Evolutionary conservation across 768 basidiomycete species (phyloP).

Genomic region (Tulasnella sp.): DNA sequence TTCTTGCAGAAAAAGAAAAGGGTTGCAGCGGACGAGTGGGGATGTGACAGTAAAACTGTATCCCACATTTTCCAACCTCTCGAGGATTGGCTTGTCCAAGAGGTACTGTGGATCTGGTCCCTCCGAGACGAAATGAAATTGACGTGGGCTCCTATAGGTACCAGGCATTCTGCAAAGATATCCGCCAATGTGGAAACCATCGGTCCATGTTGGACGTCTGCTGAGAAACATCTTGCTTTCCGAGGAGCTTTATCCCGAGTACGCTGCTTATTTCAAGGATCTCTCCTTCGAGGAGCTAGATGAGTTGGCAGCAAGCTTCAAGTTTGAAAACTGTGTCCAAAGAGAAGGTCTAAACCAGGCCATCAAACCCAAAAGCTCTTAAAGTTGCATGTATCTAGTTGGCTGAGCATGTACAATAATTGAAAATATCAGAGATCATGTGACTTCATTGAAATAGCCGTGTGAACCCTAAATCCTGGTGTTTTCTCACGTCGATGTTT

Average conservation of each 20-base stretch:
- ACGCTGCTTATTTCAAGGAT: constrained; percentile 27
- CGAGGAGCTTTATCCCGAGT: constrained; percentile 26
- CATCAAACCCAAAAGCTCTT: constrained; percentile 8
- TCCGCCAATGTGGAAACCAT: constrained; percentile 28
- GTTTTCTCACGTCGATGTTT: no score
- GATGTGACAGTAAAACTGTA: constrained; percentile 27
- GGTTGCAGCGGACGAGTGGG: constrained; percentile 32
- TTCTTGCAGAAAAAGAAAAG: constrained; percentile 32
- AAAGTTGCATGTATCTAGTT: not conserved
- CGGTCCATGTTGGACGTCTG: constrained; percentile 22
- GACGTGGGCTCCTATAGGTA: constrained; percentile 9
- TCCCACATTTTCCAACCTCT: constrained; percentile 25
- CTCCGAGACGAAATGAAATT: not conserved
- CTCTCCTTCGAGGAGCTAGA: constrained; percentile 29
- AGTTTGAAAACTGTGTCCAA: constrained; percentile 32
- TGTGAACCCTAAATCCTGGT: no score
- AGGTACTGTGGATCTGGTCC: constrained; percentile 1
- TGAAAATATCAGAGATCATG: no score
- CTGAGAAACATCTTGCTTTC: constrained; percentile 29
- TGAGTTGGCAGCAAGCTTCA: constrained; percentile 31
- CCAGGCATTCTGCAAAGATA: constrained; percentile 25
- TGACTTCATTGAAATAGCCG: no score
- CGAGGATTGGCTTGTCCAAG: constrained; percentile 23
- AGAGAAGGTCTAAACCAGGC: constrained; percentile 25
- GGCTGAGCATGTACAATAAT: not conserved